Evolutionary conservation across 441 rosid genomes (phyloP).

Genomic region (Croton laevigatus): DNA sequence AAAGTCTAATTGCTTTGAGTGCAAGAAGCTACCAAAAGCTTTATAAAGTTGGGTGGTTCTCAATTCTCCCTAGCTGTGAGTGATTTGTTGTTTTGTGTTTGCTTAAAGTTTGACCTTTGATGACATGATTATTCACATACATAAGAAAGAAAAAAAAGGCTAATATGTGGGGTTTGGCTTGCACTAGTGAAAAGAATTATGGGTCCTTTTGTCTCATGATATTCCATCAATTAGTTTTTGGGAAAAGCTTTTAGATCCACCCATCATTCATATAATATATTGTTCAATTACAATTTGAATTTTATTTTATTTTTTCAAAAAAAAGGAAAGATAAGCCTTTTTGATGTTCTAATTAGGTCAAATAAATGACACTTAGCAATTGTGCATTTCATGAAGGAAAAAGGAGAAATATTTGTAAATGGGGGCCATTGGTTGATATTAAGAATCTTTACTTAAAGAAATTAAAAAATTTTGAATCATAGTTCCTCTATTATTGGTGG

Average conservation of each 20-base stretch:
- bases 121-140: conserved; percentile 37
- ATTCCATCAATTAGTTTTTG: conserved; percentile 43
- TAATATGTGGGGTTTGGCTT: conserved; percentile 49
- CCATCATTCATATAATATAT: conserved; percentile 19
- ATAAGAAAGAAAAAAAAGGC: conserved; percentile 24
- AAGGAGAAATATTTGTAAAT: conserved; percentile 18
- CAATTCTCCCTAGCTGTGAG: conserved; percentile 42
- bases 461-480: conserved; percentile 21
- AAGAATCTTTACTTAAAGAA: conserved; percentile 23
- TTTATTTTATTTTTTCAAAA: not conserved
- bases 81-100: conserved; percentile 50
- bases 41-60: conserved; percentile 30
- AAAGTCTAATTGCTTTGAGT: conserved; percentile 77
- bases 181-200: conserved; percentile 53
- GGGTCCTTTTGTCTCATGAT: conserved; percentile 59
- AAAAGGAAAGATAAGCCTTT: not conserved
- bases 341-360: conserved; percentile 19
- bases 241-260: conserved; percentile 14
- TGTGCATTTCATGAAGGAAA: conserved; percentile 17
- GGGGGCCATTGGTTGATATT: conserved; percentile 28
- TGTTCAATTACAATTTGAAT: conserved; percentile 32
- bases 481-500: conserved; percentile 47
- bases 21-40: conserved; percentile 65
- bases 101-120: conserved; percentile 81
- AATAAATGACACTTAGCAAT: conserved; percentile 19